phyloP scores from a whole-genome alignment of 768 basidiomycete genomes.

The Russula sp. region DNA sequence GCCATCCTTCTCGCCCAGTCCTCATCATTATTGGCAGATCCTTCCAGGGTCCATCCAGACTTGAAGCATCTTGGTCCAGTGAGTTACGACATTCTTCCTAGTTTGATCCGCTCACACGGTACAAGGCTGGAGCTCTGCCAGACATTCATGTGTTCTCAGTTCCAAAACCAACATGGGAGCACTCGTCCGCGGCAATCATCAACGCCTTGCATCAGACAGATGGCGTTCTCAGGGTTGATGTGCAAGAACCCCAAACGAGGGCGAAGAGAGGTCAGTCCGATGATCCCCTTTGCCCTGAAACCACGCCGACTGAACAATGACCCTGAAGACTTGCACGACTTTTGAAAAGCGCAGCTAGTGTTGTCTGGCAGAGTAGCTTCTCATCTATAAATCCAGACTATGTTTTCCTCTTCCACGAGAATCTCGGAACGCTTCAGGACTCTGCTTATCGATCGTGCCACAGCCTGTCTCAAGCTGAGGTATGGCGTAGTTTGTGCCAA shows the following conservation, averaged over 20 bases:
- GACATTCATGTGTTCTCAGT: constrained; percentile 21
- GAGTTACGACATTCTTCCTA: background rate
- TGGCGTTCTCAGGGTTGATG: constrained; percentile 21
- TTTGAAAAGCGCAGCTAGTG: constrained; percentile 2
- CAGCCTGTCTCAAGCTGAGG: background rate
- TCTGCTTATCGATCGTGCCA: background rate
- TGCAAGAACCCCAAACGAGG: constrained; percentile 20
- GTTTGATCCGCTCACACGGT: constrained; percentile 8
- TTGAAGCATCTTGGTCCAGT: constrained; percentile 20
- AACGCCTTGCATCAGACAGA: constrained; percentile 13
- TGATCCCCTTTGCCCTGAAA: background rate
- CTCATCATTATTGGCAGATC: constrained; percentile 14
- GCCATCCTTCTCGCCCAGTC: constrained; percentile 13
- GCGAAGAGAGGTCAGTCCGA: constrained; percentile 17
- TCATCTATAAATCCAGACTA: background rate
- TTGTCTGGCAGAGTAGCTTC: constrained; percentile 6
- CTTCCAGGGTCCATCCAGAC: constrained; percentile 14
- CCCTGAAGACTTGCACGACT: constrained; percentile 5
- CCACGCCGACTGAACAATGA: background rate
- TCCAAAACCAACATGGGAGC: constrained; percentile 15
- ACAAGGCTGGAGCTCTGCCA: constrained; percentile 19
- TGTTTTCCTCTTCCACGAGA: background rate
- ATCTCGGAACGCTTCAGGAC: background rate
- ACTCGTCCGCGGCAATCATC: constrained; percentile 8
- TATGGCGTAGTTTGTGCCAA: background rate